Evolutionary conservation across 2,329 filamentous ascomycete species (phyloP), one percentile per base, ranked within the genome.

Genomic region (Penicillium sp.): DNA sequence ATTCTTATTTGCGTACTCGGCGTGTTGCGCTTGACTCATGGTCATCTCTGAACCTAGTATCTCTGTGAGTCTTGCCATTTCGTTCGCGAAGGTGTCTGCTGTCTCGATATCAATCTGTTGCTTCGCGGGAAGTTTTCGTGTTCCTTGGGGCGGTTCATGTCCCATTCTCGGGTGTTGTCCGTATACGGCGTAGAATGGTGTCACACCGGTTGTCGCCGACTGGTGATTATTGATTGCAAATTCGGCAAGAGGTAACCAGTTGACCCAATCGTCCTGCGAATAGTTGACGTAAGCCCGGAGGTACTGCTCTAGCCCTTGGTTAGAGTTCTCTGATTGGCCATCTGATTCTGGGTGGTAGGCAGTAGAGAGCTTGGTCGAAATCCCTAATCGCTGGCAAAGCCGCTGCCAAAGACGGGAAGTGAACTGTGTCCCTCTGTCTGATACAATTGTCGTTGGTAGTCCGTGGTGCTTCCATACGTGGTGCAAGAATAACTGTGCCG

Each of bases 381-480:
- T 57, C 2, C 39, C 11, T 4, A 58, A 29, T 0, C 47, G 27
- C 4, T 27, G 16, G 19, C 47, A 57, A 7, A 62, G 35, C 11
- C 53, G 36, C 11, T 26, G 35, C 57, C 43, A 62, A 23, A 62
- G 55, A 8, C 44, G 39, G 4, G 43, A 45, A 1, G 55, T 32
- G 14, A 60, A 61, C 13, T 60, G 38, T 3, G n/a, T 19, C n/a
- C 52, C 50, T 2, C 46, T 11, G 35, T 60, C 53, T 19, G 19
- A 58, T 3, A 60, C 40, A 10, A 61, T 55, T 13, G 51, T 39
- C 8, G 46, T n/a, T 0, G 51, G 55, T 1, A 51, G 14, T 7
- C 57, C 51, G 4, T 42, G 35, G 16, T 7, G 34, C 1, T 34
- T 27, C n/a, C 34, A 48, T 2, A 53, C 36, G 23, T 53, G 29